phyloP scores from a whole-genome alignment of 345 rosid species.

The Sonneratia alba region DNA sequence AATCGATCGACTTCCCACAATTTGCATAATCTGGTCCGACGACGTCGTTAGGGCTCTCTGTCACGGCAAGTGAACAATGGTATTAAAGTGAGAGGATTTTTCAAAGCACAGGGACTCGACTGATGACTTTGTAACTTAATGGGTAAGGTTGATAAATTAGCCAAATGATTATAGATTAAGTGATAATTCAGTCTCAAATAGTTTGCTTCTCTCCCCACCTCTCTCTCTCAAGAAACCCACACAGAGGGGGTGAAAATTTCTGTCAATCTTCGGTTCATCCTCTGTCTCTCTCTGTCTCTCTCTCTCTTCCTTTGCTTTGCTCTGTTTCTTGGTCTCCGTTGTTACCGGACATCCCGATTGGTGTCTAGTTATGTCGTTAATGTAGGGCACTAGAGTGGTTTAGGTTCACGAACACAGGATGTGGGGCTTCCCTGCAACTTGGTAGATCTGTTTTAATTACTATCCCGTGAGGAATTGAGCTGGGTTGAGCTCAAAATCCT shows the following conservation, averaged over 20 bases:
- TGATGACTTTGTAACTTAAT: too few species aligned
- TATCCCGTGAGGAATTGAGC: not conserved
- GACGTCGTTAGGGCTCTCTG: too few species aligned
- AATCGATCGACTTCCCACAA: too few species aligned
- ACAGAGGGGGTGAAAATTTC: not conserved
- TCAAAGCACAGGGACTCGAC: too few species aligned
- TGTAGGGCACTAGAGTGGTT: not conserved
- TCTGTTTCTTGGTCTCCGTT: slow-evolving; percentile 1
- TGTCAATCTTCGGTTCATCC: not conserved
- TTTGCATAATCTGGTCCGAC: too few species aligned
- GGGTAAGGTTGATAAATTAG: not conserved
- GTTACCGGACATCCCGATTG: not conserved
- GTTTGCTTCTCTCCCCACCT: not conserved
- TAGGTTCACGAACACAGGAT: not conserved
- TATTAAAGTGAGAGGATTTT: too few species aligned
- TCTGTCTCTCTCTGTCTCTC: not conserved
- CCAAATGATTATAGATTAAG: not conserved
- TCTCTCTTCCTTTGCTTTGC: not conserved
- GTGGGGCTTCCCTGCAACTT: not conserved
- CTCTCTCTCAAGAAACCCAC: not conserved
- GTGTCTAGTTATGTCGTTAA: not conserved
- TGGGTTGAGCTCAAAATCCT: not conserved
- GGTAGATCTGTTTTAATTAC: not conserved
- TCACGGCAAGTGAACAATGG: too few species aligned
- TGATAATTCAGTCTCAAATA: not conserved